Conservation (phyloP, 1,284 basidiomycete species). For the Erythrobasidium hasegawianum region DNA sequence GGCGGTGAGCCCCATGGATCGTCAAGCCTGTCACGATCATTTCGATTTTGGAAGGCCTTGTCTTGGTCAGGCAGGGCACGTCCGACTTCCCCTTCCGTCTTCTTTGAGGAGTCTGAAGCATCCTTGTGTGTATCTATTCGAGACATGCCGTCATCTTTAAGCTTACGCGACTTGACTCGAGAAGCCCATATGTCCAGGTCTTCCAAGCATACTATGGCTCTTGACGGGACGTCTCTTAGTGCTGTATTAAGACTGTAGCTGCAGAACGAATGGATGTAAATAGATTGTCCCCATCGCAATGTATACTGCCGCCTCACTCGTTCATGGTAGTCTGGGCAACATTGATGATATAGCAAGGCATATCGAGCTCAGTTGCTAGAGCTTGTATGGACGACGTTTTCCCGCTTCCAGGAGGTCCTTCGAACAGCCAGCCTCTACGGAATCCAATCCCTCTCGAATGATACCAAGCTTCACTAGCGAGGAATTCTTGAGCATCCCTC, state of each 20-base stretch:
- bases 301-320: not conserved
- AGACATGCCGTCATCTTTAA: not conserved
- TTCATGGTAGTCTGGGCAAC: slow-evolving; percentile 7
- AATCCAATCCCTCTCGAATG: slow-evolving; percentile 38
- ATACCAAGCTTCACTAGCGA: slow-evolving; percentile 42
- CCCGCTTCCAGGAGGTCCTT: slow-evolving; percentile 23
- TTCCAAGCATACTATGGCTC: not conserved
- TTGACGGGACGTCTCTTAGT: not conserved
- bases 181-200: not conserved
- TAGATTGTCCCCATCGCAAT: no score
- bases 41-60: no score
- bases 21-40: not conserved
- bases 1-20: not conserved
- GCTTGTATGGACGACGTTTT: slow-evolving; percentile 26
- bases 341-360: slow-evolving; percentile 23
- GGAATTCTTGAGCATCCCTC: slow-evolving; percentile 42
- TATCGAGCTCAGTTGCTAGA: slow-evolving; percentile 12
- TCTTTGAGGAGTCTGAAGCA: no score
- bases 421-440: slow-evolving; percentile 24
- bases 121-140: no score
- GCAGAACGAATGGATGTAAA: no score
- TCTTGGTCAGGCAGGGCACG: no score
- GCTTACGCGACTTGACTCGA: not conserved
- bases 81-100: no score
- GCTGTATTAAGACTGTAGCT: slow-evolving; percentile 7